Conservation (phyloP, 2,329 filamentous ascomycete genomes). For the Penicillium concentricum region DNA sequence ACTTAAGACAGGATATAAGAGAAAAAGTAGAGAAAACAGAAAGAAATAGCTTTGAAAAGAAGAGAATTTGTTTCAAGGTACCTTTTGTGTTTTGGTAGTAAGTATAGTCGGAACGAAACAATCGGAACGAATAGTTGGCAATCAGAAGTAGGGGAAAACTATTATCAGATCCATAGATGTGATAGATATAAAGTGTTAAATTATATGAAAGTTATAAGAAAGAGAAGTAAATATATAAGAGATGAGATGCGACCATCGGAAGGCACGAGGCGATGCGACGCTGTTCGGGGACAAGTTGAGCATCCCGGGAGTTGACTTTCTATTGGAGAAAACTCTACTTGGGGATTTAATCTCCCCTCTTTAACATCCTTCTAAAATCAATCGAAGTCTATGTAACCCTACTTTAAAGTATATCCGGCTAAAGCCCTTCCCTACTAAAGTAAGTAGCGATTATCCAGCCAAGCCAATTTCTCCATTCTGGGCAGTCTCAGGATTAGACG, state of each 20-base stretch:
- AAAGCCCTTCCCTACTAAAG: slow-evolving; percentile 4
- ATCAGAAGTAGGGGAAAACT: not conserved
- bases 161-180: not conserved
- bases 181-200: not conserved
- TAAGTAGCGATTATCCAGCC: not conserved
- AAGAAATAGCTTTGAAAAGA: not conserved
- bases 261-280: slow-evolving; percentile 37
- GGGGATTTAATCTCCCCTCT: not conserved
- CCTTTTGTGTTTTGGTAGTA: not conserved
- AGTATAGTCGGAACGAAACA: too few relatives aligned
- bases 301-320: slow-evolving; percentile 8
- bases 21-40: not conserved
- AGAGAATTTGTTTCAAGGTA: slow-evolving; percentile 1
- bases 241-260: slow-evolving; percentile 35
- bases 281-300: slow-evolving; percentile 22
- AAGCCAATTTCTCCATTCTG: slow-evolving; percentile 5
- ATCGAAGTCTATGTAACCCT: slow-evolving; percentile 25
- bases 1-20: not conserved
- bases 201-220: slow-evolving; percentile 3
- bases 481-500: slow-evolving; percentile 3
- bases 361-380: not conserved
- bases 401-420: slow-evolving; percentile 10
- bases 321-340: slow-evolving; percentile 6
- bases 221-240: slow-evolving; percentile 7
- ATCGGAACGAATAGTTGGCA: too few relatives aligned